A percentile compares a stretch with the other conserved stretches of the same genome.
phyloP scores from a whole-genome alignment of 257 asterid genomes.

The Henckelia pumila region DNA sequence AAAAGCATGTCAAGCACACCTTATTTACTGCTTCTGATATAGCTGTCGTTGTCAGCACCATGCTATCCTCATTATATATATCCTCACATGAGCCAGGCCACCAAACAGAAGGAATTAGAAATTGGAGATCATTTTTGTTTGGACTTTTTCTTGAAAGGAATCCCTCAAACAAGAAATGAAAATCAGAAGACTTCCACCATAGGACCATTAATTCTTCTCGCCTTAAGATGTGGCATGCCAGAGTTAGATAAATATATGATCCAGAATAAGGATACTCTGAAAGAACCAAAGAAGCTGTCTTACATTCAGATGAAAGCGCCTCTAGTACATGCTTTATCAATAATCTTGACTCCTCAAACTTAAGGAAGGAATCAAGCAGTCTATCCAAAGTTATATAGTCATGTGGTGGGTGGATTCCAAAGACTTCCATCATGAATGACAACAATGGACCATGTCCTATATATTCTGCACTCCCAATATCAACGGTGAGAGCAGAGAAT shows the following conservation, averaged over 20 bases:
- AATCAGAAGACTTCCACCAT: constrained; percentile 84
- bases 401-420: constrained; percentile 73
- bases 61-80: constrained; percentile 67
- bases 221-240: constrained; percentile 79
- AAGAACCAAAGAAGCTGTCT: constrained; percentile 66
- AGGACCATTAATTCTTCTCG: constrained; percentile 78
- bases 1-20: constrained; percentile 39
- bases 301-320: constrained; percentile 81
- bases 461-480: constrained; percentile 54
- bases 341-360: constrained; percentile 53
- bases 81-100: constrained; percentile 95
- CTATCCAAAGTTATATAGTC: constrained; percentile 67
- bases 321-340: constrained; percentile 58
- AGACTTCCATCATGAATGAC: constrained; percentile 68
- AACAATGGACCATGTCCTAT: constrained; percentile 72
- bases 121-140: constrained; percentile 82
- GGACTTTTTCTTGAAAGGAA: constrained; percentile 80
- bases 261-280: constrained; percentile 91
- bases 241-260: constrained; percentile 77
- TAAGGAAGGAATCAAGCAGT: constrained; percentile 71
- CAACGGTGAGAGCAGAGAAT: constrained; percentile 46
- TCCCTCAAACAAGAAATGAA: constrained; percentile 79
- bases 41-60: constrained; percentile 84
- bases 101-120: constrained; percentile 89
- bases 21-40: constrained; percentile 75